Evolutionary conservation across 202 grass and related monocot species (phyloP).

Genomic region (Hordeum pubiflorum): DNA sequence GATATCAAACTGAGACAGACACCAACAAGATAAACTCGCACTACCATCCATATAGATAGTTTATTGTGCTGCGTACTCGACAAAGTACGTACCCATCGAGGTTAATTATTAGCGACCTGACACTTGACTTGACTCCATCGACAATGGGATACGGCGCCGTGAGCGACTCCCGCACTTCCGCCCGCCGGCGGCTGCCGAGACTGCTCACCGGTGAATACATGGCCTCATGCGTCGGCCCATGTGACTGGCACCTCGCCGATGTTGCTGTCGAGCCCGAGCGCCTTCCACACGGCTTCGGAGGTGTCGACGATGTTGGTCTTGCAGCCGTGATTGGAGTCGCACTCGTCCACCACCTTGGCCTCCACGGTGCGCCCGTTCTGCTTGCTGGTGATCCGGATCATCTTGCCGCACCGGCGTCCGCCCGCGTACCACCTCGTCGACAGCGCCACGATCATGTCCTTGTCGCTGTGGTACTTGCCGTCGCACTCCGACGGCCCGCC

Average conservation of each 20-base stretch:
- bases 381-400: conserved; percentile 27
- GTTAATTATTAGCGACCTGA: neutral
- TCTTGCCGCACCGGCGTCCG: conserved; percentile 23
- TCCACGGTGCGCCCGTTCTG: neutral
- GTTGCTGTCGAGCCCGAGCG: conserved; percentile 18
- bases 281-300: conserved; percentile 28
- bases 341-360: conserved; percentile 48
- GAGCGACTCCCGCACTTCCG: neutral
- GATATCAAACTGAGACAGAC: neutral
- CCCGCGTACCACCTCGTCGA: conserved; percentile 36
- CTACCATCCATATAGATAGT: neutral
- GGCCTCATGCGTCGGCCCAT: conserved; percentile 25
- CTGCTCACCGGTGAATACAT: neutral
- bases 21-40: neutral
- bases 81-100: neutral
- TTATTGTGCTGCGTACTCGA: neutral
- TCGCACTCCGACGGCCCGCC: conserved; percentile 16
- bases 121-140: neutral
- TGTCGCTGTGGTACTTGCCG: conserved; percentile 16
- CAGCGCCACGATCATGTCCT: conserved; percentile 22
- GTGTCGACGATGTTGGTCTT: conserved; percentile 33
- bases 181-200: neutral
- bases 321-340: conserved; percentile 40
- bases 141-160: neutral
- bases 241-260: conserved; percentile 10